phyloP scores from a whole-genome alignment of 768 basidiomycete species.

The Trametopsis cervina region DNA sequence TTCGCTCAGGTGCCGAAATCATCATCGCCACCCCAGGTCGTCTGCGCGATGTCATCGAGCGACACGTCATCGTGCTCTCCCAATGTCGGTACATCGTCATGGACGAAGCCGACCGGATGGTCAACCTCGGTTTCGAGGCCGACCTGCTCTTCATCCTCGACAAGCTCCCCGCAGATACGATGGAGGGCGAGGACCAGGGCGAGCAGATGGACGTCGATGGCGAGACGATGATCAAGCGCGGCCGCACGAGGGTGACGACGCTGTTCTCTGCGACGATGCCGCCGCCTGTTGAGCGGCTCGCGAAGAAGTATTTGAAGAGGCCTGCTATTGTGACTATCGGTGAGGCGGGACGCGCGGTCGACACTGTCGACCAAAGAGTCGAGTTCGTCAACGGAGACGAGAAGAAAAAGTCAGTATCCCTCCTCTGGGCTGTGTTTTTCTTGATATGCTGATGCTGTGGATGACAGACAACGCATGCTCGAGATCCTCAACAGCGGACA shows the following conservation, averaged over 20 bases:
- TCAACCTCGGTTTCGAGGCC: slow-evolving; percentile 92
- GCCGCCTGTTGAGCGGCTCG: slow-evolving; percentile 89
- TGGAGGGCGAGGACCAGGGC: slow-evolving; percentile 78
- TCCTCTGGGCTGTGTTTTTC: neutral
- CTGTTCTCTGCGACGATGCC: slow-evolving; percentile 99
- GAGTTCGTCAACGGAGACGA: slow-evolving; percentile 92
- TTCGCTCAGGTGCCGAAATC: slow-evolving; percentile 97
- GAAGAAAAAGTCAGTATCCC: slow-evolving; percentile 79
- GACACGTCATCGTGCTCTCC: slow-evolving; percentile 88
- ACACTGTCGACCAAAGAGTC: slow-evolving; percentile 94
- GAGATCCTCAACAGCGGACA: slow-evolving; percentile 88
- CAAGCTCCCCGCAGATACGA: slow-evolving; percentile 77
- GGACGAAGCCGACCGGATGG: slow-evolving; percentile 99
- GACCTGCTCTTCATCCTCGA: slow-evolving; percentile 95
- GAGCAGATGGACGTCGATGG: slow-evolving; percentile 78
- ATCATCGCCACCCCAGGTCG: slow-evolving; percentile 99
- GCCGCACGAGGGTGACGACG: slow-evolving; percentile 87
- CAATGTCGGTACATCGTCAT: slow-evolving; percentile 99
- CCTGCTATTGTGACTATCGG: slow-evolving; percentile 97
- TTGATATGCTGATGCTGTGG: too few relatives aligned
- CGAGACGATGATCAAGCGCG: slow-evolving; percentile 57
- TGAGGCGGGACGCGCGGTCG: slow-evolving; percentile 95
- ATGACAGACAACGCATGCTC: slow-evolving; percentile 64
- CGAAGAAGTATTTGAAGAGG: slow-evolving; percentile 87
- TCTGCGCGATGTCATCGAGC: slow-evolving; percentile 95